Percentiles rank a stretch among this genome's conserved stretches.
Conservation (phyloP, 768 basidiomycete species). For the Rhizopogon roseolus region DNA sequence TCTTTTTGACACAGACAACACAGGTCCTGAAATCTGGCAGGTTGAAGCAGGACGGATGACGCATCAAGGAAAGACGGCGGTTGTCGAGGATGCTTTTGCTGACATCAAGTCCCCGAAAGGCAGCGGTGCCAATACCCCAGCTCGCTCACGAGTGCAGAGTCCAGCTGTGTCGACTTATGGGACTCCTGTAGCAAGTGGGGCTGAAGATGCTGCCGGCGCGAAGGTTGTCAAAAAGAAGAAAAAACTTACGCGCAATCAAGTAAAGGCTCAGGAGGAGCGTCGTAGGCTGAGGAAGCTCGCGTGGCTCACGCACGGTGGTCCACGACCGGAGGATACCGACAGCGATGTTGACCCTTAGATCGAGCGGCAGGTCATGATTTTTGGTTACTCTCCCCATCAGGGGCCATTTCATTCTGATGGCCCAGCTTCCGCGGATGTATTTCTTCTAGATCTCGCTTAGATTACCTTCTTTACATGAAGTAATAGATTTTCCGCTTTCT, state of each 20-base stretch:
- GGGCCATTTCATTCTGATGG: constrained; percentile 2
- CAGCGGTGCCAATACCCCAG: constrained; percentile 68
- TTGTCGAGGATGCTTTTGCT: constrained; percentile 80
- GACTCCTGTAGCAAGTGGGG: constrained; percentile 79
- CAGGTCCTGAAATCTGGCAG: constrained; percentile 93
- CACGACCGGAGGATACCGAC: constrained; percentile 80
- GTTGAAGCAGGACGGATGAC: constrained; percentile 82
- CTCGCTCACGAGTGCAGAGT: constrained; percentile 63
- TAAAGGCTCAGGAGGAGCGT: constrained; percentile 87
- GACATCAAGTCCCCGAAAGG: constrained; percentile 67
- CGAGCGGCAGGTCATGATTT: not conserved
- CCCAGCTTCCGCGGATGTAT: not conserved
- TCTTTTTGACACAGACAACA: constrained; percentile 11
- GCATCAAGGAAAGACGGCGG: constrained; percentile 82
- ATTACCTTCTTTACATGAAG: constrained; percentile 1
- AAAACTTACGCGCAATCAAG: constrained; percentile 84
- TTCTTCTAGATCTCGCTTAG: not conserved
- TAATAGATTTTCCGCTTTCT: constrained; percentile 1
- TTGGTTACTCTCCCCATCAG: not conserved
- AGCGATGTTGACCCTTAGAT: constrained; percentile 39
- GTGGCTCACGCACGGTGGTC: constrained; percentile 82
- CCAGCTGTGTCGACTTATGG: constrained; percentile 64
- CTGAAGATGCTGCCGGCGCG: constrained; percentile 48
- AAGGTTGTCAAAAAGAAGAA: constrained; percentile 74
- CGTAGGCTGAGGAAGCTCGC: constrained; percentile 71